Evolutionary conservation across 2,329 filamentous ascomycete species (phyloP).

Genomic region (Alternaria gansuensis): DNA sequence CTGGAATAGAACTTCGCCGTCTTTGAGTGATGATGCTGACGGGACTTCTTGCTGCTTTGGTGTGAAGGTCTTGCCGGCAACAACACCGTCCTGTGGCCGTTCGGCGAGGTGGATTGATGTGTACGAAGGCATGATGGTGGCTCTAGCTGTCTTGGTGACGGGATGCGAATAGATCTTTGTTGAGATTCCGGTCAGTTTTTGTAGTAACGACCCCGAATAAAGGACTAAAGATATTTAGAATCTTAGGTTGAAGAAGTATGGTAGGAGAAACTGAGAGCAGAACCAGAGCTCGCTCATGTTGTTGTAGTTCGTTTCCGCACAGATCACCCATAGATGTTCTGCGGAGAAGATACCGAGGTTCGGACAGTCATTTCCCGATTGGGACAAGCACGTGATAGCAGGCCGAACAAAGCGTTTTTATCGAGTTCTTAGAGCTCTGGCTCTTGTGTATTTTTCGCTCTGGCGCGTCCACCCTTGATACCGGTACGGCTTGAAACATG

Average conservation of each 20-base stretch:
- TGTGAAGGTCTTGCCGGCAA: slow-evolving; percentile 72
- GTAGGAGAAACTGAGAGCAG: not conserved
- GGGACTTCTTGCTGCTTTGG: slow-evolving; percentile 61
- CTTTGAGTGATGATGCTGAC: slow-evolving; percentile 61
- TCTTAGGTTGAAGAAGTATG: not conserved
- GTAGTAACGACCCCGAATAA: not conserved
- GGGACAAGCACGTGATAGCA: slow-evolving; percentile 15
- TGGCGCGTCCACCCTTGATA: too few species aligned
- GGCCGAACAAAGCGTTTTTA: not conserved
- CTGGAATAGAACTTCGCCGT: slow-evolving; percentile 70
- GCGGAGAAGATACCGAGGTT: slow-evolving; percentile 39
- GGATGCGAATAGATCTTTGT: not conserved
- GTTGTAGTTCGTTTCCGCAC: slow-evolving; percentile 25
- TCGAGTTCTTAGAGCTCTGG: too few species aligned
- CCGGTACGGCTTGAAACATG: too few species aligned
- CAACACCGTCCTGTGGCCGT: slow-evolving; percentile 67
- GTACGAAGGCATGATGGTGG: slow-evolving; percentile 51
- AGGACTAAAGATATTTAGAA: not conserved
- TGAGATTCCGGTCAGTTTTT: not conserved
- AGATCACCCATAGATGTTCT: slow-evolving; percentile 25
- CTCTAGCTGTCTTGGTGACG: not conserved
- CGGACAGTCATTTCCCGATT: slow-evolving; percentile 26
- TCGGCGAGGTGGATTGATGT: slow-evolving; percentile 67
- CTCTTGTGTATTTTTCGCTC: not conserved
- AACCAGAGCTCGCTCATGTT: slow-evolving; percentile 1